Evolutionary conservation across 2,329 filamentous ascomycete genomes (phyloP), one percentile per base, ranked within the genome.

Genomic region (Fusarium newnesense): DNA sequence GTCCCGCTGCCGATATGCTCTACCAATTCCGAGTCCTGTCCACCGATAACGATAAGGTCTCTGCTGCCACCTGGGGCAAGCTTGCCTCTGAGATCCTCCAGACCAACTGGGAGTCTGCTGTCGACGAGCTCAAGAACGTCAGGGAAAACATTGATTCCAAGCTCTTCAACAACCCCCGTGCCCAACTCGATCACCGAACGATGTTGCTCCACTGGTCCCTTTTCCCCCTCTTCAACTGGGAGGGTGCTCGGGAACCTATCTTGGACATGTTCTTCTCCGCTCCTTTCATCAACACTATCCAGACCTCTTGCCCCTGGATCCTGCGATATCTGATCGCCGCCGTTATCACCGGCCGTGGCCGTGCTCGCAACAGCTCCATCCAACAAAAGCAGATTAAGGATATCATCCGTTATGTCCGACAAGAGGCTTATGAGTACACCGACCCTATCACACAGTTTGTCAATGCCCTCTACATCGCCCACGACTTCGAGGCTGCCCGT

Each of bases 301-400:
- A 99, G 89, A 98, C 96, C 67, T 93, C 92, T 79, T 98, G 95
- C 88, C 96, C 96, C 11, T 99, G 96, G 96, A 91, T 97, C 74
- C 89, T 99, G 79, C 92, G 96, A 77, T 99, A 99, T 85, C 89
- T 99, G 67, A 92, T 95, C 69, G 95, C 95, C 56, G 94, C 96
- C 76, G 96, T 99, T 79, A 97, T 99, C 83, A 97, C 95, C 72
- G 96, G 96, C 86, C 94, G 94, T 69, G 91, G 88, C 81, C 92
- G 94, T 74, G 84, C 90, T 49, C 92, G 95, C 81, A 97, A 96
- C 86, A 93, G 92, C 65, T 91, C 91, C 75, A 87, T 91, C 79
- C 97, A 99, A 87, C 96, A 98, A 88, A 98, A 97, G 88, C 96
- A 99, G 86, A 88, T 99, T 81, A 99, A 99, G 89, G 96, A 99